Evolutionary conservation across 129 eudicot genomes (phyloP).

Genomic region (Artemisia tridentata): DNA sequence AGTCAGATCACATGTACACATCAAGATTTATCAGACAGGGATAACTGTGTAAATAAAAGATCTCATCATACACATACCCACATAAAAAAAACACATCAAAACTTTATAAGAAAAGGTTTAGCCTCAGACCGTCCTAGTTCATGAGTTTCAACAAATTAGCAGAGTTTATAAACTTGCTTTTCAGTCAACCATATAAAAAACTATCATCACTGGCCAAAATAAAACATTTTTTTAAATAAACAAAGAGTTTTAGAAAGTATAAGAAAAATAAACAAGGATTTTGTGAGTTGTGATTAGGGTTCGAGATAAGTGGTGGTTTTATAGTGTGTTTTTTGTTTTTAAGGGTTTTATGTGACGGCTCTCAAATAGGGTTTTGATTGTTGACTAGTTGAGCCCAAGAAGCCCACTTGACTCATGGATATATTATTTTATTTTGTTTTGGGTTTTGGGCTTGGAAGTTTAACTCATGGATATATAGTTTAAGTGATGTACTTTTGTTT

Average conservation of each 20-base stretch:
- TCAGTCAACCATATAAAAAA: conserved; percentile 35
- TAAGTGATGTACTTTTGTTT: too few species aligned
- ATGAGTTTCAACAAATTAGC: conserved; percentile 49
- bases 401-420: background rate
- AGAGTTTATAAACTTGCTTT: conserved; percentile 23
- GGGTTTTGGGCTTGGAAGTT: background rate
- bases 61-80: conserved; percentile 54
- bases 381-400: background rate
- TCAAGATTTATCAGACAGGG: conserved; percentile 77
- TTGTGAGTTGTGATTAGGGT: background rate
- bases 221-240: background rate
- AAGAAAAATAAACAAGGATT: too few species aligned
- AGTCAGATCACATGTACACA: conserved; percentile 63
- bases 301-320: conserved; percentile 11
- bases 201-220: conserved; percentile 49
- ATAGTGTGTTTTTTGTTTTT: conserved; percentile 11
- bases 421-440: too few species aligned
- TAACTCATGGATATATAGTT: too few species aligned
- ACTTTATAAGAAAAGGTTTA: background rate
- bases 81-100: background rate
- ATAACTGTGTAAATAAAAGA: conserved; percentile 52
- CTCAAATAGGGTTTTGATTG: background rate
- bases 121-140: conserved; percentile 98
- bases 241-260: conserved; percentile 22
- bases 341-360: conserved; percentile 21